Percentiles rank a stretch among this genome's conserved stretches.
Evolutionary conservation across 2,329 filamentous ascomycete species (phyloP).

Genomic region (Sporothrix sp.): DNA sequence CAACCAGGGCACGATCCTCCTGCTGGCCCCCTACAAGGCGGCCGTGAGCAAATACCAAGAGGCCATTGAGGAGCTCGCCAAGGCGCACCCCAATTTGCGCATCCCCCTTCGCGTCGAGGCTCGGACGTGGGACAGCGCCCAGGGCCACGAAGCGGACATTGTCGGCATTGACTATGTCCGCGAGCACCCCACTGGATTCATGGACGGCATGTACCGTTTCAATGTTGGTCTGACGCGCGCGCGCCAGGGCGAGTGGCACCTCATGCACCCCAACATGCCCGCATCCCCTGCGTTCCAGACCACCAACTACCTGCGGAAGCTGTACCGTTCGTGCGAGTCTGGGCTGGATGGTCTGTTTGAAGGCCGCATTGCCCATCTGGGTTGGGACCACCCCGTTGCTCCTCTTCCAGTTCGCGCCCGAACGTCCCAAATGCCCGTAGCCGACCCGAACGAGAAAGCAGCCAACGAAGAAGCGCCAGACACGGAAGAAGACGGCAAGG

Average conservation of each 20-base stretch:
- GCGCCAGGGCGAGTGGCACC: conserved; percentile 34
- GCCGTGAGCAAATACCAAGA: conserved; percentile 28
- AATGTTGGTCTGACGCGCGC: conserved; percentile 38
- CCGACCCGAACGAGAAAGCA: background rate
- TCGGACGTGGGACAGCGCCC: conserved; percentile 35
- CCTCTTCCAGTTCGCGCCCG: background rate
- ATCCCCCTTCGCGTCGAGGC: conserved; percentile 27
- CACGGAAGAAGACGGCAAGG: background rate
- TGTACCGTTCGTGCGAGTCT: conserved; percentile 14
- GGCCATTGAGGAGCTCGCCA: conserved; percentile 20
- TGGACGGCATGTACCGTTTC: conserved; percentile 35
- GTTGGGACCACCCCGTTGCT: background rate
- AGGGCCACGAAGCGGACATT: conserved; percentile 39
- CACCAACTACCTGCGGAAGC: conserved; percentile 14
- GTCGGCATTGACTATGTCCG: conserved; percentile 39
- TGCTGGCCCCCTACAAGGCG: conserved; percentile 35
- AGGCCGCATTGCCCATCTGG: conserved; percentile 13
- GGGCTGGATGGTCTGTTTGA: conserved; percentile 11
- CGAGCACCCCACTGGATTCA: conserved; percentile 29
- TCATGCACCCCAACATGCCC: conserved; percentile 33
- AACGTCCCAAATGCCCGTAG: no score
- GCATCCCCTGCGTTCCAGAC: background rate
- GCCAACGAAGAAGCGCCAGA: background rate
- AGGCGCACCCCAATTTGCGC: conserved; percentile 19
- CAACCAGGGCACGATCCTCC: conserved; percentile 30